Evolutionary conservation across 192 early-diverging fungal genomes (phyloP).

Genomic region (Diversispora epigaea): DNA sequence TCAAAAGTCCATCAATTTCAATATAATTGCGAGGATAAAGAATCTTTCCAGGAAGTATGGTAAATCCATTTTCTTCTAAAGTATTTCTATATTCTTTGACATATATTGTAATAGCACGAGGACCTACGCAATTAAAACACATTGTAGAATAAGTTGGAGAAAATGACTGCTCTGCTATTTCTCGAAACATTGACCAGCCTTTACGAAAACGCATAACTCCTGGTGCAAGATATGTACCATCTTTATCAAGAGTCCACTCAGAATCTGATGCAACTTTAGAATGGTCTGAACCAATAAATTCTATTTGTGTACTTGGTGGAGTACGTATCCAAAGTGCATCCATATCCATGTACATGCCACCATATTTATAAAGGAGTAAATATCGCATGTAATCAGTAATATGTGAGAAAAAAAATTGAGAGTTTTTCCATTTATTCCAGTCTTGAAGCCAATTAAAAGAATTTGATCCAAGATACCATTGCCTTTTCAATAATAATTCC

Average conservation of each 20-base stretch:
- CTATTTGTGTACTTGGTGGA: slow-evolving; percentile 48
- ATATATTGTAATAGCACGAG: slow-evolving; percentile 56
- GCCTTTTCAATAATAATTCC: slow-evolving; percentile 48
- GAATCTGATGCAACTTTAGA: slow-evolving; percentile 45
- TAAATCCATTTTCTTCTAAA: slow-evolving; percentile 47
- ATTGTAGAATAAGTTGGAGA: slow-evolving; percentile 48
- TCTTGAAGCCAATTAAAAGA: slow-evolving; percentile 51
- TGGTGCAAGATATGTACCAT: slow-evolving; percentile 52
- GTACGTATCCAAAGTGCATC: slow-evolving; percentile 59
- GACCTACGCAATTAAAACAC: slow-evolving; percentile 62
- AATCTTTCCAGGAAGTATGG: slow-evolving; percentile 46
- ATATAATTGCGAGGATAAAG: slow-evolving; percentile 55
- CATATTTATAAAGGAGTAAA: slow-evolving; percentile 57
- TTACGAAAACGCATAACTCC: slow-evolving; percentile 60
- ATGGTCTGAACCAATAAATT: slow-evolving; percentile 59
- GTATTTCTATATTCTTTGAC: slow-evolving; percentile 44
- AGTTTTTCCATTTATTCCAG: slow-evolving; percentile 57
- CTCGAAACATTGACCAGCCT: slow-evolving; percentile 53
- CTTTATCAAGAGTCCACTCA: slow-evolving; percentile 55
- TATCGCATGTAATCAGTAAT: slow-evolving; percentile 56
- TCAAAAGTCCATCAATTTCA: slow-evolving; percentile 43
- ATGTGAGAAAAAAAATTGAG: slow-evolving; percentile 52
- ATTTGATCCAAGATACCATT: slow-evolving; percentile 59
- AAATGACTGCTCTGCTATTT: slow-evolving; percentile 53
- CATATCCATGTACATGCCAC: slow-evolving; percentile 66